A percentile compares a stretch with the other conserved stretches of the same genome.
Evolutionary conservation across 768 basidiomycete species (phyloP).

Genomic region (Amanita polypyramis): DNA sequence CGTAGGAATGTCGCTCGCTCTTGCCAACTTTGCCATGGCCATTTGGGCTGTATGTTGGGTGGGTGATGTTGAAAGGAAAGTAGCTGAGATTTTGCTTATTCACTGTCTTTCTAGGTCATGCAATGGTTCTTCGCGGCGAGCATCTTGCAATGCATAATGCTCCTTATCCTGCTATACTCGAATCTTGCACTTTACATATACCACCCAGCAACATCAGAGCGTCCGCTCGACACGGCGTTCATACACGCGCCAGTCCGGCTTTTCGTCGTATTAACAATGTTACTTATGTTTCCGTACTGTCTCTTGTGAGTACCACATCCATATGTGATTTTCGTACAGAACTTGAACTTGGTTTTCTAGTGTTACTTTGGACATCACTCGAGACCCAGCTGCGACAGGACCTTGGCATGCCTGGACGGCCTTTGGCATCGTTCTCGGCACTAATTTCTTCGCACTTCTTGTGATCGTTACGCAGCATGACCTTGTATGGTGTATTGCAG

Average conservation of each 20-base stretch:
- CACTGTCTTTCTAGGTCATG: constrained; percentile 36
- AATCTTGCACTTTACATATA: constrained; percentile 72
- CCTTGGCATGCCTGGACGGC: constrained; percentile 63
- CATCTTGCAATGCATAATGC: constrained; percentile 58
- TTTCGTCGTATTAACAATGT: constrained; percentile 44
- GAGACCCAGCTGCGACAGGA: constrained; percentile 36
- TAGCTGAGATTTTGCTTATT: not conserved
- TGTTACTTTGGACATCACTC: constrained; percentile 59
- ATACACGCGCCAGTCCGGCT: constrained; percentile 84
- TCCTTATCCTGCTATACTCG: constrained; percentile 66
- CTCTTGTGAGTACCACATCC: constrained; percentile 38
- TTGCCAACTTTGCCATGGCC: constrained; percentile 75
- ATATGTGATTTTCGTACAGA: not conserved
- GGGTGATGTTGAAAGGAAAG: constrained; percentile 9
- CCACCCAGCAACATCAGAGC: constrained; percentile 43
- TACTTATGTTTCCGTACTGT: constrained; percentile 45
- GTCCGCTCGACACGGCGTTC: constrained; percentile 69
- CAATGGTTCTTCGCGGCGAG: constrained; percentile 71
- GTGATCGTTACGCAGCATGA: constrained; percentile 51
- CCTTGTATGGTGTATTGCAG: constrained; percentile 66
- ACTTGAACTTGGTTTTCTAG: constrained; percentile 21
- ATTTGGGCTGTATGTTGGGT: constrained; percentile 76
- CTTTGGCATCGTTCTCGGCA: constrained; percentile 53
- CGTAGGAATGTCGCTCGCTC: constrained; percentile 68
- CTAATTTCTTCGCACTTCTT: constrained; percentile 49